These are phyloP conservation scores for Suhomyces bolitotheri DNA, from an alignment of 1,139 yeast genomes.

Conservation along the genomic window DNA sequence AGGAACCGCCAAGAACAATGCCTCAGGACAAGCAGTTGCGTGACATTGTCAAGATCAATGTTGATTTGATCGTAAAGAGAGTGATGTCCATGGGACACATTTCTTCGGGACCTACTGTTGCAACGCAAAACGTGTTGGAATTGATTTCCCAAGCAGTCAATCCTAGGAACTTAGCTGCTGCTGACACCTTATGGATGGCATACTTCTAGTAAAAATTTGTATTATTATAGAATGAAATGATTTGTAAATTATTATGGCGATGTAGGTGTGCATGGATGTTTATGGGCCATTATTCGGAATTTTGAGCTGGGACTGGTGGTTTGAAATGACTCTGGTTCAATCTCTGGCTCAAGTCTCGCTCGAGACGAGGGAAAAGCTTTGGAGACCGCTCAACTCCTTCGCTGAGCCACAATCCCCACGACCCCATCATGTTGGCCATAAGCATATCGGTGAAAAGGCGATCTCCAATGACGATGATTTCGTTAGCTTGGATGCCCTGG, in stretches of 20 bases:
- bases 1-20: constrained; percentile 63
- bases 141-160: constrained; percentile 94
- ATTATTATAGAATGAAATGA: too few relatives aligned
- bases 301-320: not conserved
- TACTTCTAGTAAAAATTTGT: constrained; percentile 50
- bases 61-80: constrained; percentile 75
- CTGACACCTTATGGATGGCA: constrained; percentile 96
- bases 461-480: constrained; percentile 87
- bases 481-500: constrained; percentile 53
- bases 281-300: too few relatives aligned
- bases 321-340: constrained; percentile 13
- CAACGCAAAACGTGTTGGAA: constrained; percentile 92
- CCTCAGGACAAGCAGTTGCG: constrained; percentile 79
- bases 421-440: constrained; percentile 94
- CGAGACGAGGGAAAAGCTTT: constrained; percentile 52
- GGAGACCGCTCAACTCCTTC: constrained; percentile 68
- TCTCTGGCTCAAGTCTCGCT: constrained; percentile 43
- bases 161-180: constrained; percentile 89
- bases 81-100: constrained; percentile 74
- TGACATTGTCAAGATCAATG: constrained; percentile 86
- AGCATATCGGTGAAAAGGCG: constrained; percentile 85
- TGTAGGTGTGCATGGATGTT: too few relatives aligned
- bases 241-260: too few relatives aligned
- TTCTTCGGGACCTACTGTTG: constrained; percentile 71
- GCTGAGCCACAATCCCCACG: constrained; percentile 79